These are phyloP conservation scores for Aspergillus vadensis DNA, from an alignment of 2,329 filamentous ascomycete species.

Conservation along the genomic window DNA sequence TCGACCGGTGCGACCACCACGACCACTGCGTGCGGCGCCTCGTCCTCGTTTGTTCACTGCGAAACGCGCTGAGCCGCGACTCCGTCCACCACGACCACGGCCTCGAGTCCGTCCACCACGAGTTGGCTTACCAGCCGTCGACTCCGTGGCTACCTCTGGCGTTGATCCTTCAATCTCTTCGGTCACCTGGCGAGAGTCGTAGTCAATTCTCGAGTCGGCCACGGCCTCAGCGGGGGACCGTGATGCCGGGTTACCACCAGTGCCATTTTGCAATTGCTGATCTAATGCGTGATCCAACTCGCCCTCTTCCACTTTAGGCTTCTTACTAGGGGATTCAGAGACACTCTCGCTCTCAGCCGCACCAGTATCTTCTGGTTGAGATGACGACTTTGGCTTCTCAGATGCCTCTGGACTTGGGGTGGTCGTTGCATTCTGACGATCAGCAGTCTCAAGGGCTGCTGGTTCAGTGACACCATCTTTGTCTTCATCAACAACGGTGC, in stretches of 20 bases:
- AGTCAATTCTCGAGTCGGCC: constrained; percentile 15
- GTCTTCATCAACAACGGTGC: constrained; percentile 9
- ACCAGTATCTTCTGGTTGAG: constrained; percentile 24
- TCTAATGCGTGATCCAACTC: constrained; percentile 26
- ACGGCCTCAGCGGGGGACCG: constrained; percentile 21
- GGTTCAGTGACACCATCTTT: constrained; percentile 8
- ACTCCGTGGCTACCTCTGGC: constrained; percentile 23
- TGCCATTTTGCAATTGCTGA: constrained; percentile 27
- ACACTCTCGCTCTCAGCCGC: constrained; percentile 19
- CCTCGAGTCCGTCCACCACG: constrained; percentile 36
- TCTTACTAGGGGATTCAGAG: constrained; percentile 29
- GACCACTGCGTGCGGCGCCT: constrained; percentile 31
- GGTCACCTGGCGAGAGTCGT: constrained; percentile 25
- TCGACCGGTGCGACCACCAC: constrained; percentile 27
- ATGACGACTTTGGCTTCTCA: constrained; percentile 30
- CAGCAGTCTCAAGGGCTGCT: constrained; percentile 3
- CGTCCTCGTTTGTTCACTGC: constrained; percentile 29
- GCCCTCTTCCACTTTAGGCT: constrained; percentile 34
- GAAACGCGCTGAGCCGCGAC: constrained; percentile 29
- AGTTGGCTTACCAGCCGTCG: constrained; percentile 24
- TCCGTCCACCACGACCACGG: constrained; percentile 39
- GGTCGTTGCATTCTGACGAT: constrained; percentile 13
- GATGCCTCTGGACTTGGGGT: constrained; percentile 20
- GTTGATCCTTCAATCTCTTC: constrained; percentile 27
- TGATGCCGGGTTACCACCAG: constrained; percentile 22